Base-by-base conservation (phyloP, 306 rosid species). In the Carpinus fangiana region DNA sequence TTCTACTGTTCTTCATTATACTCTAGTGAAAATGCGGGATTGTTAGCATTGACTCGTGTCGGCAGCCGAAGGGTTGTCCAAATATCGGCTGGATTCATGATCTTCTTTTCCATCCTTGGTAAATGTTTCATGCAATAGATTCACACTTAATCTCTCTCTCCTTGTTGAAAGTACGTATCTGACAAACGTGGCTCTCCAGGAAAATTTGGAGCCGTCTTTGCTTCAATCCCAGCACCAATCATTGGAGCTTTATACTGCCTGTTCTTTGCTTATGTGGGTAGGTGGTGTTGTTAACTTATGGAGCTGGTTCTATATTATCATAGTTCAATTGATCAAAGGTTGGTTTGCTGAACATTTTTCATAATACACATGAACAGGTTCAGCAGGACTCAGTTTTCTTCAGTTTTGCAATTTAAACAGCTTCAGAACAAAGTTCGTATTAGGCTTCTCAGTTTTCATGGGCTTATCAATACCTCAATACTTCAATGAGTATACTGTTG, bases 41-140 rank as follows among this genome's bases (percentile, higher is more conserved):
- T 94, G 78, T 85, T 94, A 66, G 97, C 98, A 21, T 88, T 94
- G 87, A 94, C 98, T 4, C 97, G 97, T 1, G 97, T 94, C 0
- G 98, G 98, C 57, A 94, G 97, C 89, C 85, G 98, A 83, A 94
- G 98, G 74, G 98, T 94, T 16, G 98, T 90, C 66, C 98, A 94
- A 82, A 94, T 94, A 76, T 91, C 98, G 21, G 92, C 98, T 14
- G 90, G 92, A 74, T 94, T 94, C 90, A 94, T 94, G 98, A 92
- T 94, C 57, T 94, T 94, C 88, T 94, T 94, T 79, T 94, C 98
- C 77, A 87, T 94, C 65, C 97, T 94, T 14, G 98, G 98, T 88
- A 81, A 55, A 77, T 55, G 60, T 67, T 34, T 50, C 34, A 41
- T 21, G 7, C 46, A 23, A 34, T 20, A 36, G 53, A 41, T 46